Evolutionary conservation across 768 basidiomycete genomes (phyloP).

Genomic region (Naganishia vaughanmartiniae): DNA sequence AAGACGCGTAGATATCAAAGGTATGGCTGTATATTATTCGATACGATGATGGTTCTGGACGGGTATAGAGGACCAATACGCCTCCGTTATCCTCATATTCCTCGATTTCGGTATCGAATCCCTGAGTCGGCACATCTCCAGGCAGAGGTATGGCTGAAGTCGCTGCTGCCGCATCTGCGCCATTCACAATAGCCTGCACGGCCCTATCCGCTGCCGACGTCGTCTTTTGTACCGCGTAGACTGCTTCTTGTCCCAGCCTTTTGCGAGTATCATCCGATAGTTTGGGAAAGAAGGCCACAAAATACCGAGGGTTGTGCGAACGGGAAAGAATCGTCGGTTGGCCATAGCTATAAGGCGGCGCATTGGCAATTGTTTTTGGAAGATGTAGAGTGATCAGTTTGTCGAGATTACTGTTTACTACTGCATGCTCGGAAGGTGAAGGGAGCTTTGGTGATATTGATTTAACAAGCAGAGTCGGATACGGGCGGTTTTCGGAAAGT

Average conservation of each 20-base stretch:
- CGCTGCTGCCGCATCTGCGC: background rate
- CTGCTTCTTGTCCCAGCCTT: slow-evolving; percentile 6
- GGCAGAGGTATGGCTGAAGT: slow-evolving; percentile 7
- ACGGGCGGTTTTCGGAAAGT: slow-evolving; percentile 20
- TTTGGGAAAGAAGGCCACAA: slow-evolving; percentile 23
- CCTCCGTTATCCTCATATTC: slow-evolving; percentile 15
- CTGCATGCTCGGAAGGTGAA: slow-evolving; percentile 5
- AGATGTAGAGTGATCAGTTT: slow-evolving; percentile 5
- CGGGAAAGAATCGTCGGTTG: slow-evolving; percentile 25
- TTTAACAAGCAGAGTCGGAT: slow-evolving; percentile 16
- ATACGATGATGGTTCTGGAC: slow-evolving; percentile 10
- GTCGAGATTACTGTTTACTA: slow-evolving; percentile 2
- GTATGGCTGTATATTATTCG: slow-evolving; percentile 22
- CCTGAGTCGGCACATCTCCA: background rate
- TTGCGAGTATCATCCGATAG: slow-evolving; percentile 4
- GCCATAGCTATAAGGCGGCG: slow-evolving; percentile 18
- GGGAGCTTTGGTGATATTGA: slow-evolving; percentile 7
- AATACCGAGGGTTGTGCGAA: slow-evolving; percentile 24
- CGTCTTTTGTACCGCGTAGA: background rate
- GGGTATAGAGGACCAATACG: slow-evolving; percentile 17
- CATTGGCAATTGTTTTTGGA: slow-evolving; percentile 6
- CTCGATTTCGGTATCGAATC: slow-evolving; percentile 22
- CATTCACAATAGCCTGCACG: slow-evolving; percentile 14
- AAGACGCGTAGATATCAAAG: slow-evolving; percentile 22
- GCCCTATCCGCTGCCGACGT: background rate